A percentile compares a stretch with the other conserved stretches of the same genome.
phyloP scores from a whole-genome alignment of 208 protist species.

The Trypanosoma congolense region DNA sequence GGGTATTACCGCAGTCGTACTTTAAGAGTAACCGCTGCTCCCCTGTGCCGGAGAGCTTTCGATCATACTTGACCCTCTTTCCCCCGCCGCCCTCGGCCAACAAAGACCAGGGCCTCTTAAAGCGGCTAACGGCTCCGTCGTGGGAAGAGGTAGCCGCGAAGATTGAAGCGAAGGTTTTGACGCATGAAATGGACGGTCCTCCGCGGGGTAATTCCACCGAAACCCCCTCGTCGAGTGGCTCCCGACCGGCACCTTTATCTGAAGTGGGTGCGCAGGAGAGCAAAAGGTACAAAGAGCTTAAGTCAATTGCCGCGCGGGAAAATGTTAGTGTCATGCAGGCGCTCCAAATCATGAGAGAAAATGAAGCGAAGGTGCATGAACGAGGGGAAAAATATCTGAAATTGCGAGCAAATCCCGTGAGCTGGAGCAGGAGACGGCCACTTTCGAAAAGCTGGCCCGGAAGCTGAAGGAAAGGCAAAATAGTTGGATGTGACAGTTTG shows the following conservation, averaged over 20 bases:
- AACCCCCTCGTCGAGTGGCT: no score
- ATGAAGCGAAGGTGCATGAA: conserved; percentile 58
- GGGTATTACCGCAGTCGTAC: not conserved
- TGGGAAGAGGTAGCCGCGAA: conserved; percentile 78
- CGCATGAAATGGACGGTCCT: not conserved
- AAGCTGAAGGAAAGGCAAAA: conserved; percentile 79
- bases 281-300: conserved; percentile 67
- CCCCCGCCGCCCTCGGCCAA: conserved; percentile 66
- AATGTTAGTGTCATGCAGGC: conserved; percentile 77
- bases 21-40: conserved; percentile 31
- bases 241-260: not conserved
- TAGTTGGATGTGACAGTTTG: conserved; percentile 52
- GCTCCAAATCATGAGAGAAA: conserved; percentile 80
- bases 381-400: conserved; percentile 60
- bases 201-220: no score
- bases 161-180: conserved; percentile 59
- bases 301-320: conserved; percentile 69
- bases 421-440: conserved; percentile 59
- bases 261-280: conserved; percentile 9
- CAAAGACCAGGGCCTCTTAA: conserved; percentile 78
- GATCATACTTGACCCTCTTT: conserved; percentile 51
- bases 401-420: conserved; percentile 61
- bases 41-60: conserved; percentile 58
- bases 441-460: conserved; percentile 61
- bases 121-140: conserved; percentile 72